phyloP scores from a whole-genome alignment of 306 rosid genomes.

The Bauhinia variegata region DNA sequence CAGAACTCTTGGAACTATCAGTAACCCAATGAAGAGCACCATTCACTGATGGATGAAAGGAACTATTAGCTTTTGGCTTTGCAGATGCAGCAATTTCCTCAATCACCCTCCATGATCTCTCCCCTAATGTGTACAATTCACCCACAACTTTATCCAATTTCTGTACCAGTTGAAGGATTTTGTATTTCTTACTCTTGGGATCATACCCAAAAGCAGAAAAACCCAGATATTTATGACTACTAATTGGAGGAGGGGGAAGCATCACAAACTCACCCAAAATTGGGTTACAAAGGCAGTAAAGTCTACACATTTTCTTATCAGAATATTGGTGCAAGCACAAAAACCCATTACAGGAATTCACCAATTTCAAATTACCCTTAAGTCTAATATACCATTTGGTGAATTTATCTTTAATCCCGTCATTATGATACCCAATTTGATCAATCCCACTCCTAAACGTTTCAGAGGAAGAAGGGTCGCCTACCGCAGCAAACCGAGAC shows the following conservation, averaged over 20 bases:
- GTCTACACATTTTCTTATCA: no score
- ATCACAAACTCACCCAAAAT: slow-evolving; percentile 34
- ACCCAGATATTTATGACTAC: background rate
- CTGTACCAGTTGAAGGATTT: slow-evolving; percentile 24
- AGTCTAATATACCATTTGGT: slow-evolving; percentile 5
- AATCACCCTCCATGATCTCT: background rate
- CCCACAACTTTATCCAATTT: slow-evolving; percentile 3
- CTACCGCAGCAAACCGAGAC: background rate
- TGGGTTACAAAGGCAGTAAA: slow-evolving; percentile 36
- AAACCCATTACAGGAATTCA: slow-evolving; percentile 42
- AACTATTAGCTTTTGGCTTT: background rate
- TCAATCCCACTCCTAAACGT: slow-evolving; percentile 3
- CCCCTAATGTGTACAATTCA: slow-evolving; percentile 29
- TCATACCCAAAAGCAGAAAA: slow-evolving; percentile 36
- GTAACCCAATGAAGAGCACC: slow-evolving; percentile 40
- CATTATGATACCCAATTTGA: background rate
- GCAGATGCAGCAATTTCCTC: background rate
- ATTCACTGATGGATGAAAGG: slow-evolving; percentile 32
- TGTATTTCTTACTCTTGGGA: slow-evolving; percentile 9
- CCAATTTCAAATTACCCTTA: background rate
- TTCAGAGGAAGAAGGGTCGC: background rate
- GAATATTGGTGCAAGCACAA: slow-evolving; percentile 21
- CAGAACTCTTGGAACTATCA: background rate
- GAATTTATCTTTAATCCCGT: background rate
- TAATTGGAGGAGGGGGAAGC: slow-evolving; percentile 7